These are phyloP conservation scores for Flammula alnicola DNA, from an alignment of 1,284 basidiomycete genomes.

Conservation along the genomic window DNA sequence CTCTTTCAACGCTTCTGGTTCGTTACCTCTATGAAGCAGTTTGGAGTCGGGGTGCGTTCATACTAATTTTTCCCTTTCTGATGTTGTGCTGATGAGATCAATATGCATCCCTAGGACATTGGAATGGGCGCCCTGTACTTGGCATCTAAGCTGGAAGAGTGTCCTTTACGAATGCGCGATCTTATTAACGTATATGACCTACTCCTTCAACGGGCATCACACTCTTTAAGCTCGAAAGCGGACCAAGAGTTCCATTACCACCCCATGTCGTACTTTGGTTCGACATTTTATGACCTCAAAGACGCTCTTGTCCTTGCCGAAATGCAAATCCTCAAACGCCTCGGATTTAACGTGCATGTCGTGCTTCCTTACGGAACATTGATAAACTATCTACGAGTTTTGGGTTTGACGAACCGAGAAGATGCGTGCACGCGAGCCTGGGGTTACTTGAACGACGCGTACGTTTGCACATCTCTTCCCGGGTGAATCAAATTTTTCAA, in stretches of 20 bases:
- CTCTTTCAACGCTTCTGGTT: constrained; percentile 98
- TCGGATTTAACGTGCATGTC: constrained; percentile 89
- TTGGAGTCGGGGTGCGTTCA: constrained; percentile 79
- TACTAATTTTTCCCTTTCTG: constrained; percentile 5
- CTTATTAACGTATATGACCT: constrained; percentile 95
- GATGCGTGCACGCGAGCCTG: constrained; percentile 81
- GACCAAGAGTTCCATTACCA: constrained; percentile 67
- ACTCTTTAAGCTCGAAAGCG: constrained; percentile 40
- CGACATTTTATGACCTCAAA: constrained; percentile 85
- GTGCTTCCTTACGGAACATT: constrained; percentile 93
- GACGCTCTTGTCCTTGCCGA: constrained; percentile 92
- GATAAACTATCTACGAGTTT: constrained; percentile 92
- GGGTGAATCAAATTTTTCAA: constrained; percentile 8
- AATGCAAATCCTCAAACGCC: constrained; percentile 96
- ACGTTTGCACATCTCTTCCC: constrained; percentile 33
- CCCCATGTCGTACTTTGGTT: constrained; percentile 86
- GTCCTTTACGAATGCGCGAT: constrained; percentile 88
- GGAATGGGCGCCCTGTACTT: constrained; percentile 94
- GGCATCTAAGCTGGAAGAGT: constrained; percentile 96
- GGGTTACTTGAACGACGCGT: constrained; percentile 94
- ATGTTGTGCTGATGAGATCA: no score
- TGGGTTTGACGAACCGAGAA: constrained; percentile 76
- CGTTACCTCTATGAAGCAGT: constrained; percentile 92
- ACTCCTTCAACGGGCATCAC: constrained; percentile 68
- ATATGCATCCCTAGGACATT: constrained; percentile 87